phyloP scores from a whole-genome alignment of 306 rosid species.

The Lupinus albus region DNA sequence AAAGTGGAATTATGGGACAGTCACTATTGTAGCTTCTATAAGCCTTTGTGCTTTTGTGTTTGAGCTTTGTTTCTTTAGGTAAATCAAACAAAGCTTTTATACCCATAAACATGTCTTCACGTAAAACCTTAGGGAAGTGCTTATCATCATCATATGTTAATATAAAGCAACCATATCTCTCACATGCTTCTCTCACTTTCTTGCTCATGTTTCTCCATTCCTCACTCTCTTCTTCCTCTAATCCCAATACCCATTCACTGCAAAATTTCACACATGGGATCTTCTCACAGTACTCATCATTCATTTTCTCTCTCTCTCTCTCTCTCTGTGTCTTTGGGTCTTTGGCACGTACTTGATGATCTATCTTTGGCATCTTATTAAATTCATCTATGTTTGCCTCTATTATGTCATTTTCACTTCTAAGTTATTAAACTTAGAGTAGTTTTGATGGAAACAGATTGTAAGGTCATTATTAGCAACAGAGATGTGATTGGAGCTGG shows the following conservation, averaged over 20 bases:
- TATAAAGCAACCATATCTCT: slow-evolving; percentile 45
- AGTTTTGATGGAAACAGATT: too few species aligned
- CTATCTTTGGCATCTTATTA: too few species aligned
- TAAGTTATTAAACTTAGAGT: too few species aligned
- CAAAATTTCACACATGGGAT: slow-evolving; percentile 44
- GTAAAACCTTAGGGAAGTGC: background rate
- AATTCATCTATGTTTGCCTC: too few species aligned
- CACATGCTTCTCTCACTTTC: slow-evolving; percentile 56
- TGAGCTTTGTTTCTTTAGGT: slow-evolving; percentile 58
- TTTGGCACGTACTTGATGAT: too few species aligned
- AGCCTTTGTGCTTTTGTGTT: slow-evolving; percentile 45
- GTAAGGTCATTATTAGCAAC: too few species aligned
- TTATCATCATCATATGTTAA: slow-evolving; percentile 13
- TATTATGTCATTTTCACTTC: too few species aligned
- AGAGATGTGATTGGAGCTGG: too few species aligned
- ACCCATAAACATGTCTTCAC: slow-evolving; percentile 43
- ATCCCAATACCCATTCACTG: background rate
- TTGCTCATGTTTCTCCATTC: slow-evolving; percentile 47
- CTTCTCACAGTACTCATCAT: slow-evolving; percentile 2
- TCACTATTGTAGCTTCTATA: slow-evolving; percentile 50
- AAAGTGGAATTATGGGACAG: slow-evolving; percentile 42
- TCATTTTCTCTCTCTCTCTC: too few species aligned
- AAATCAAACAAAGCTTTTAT: slow-evolving; percentile 54
- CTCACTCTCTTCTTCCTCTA: slow-evolving; percentile 43
- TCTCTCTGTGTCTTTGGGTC: too few species aligned